Base-by-base conservation (phyloP, 768 basidiomycete species). In the Mycena amicta region DNA sequence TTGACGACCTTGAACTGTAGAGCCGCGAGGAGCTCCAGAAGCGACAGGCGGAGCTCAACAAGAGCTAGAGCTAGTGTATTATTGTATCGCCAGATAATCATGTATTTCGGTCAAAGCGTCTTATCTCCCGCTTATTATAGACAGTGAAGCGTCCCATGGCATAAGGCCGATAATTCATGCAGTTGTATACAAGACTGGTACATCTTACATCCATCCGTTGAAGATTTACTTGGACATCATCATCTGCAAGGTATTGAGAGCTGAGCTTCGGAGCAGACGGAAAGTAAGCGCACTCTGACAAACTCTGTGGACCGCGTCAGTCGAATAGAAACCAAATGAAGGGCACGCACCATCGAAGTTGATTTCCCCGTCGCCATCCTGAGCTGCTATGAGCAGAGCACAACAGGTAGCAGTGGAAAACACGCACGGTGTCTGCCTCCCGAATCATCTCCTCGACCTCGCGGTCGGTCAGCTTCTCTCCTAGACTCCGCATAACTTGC, bases 391-490 rank as follows among this genome's bases (percentile, higher is more conserved):
- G 8, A 16, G 2, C 16, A 46, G 27, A 16, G 15, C 13, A 37
- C 0, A 49, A 4, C 43, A 33, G 20, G 13, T n/a, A 29, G 89
- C 86, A 40, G 39, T 40, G 15, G 26, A 23, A 2, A n/a, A 12
- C n/a, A 61, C 62, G 52, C 50, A 63, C 62, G 25, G 66, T 55
- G 62, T 96, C 94, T 28, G 94, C 94, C 75, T 94, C 94, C 47
- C 88, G 82, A 70, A 95, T 96, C 94, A 96, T 95, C 75, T 90
- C 87, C 53, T 88, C 84, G 56, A 95, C 85, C 76, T 95, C 93
- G 13, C 70, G 77, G 56, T 92, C 87, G 11, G 88, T 82, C 62
- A 95, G 76, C 68, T 86, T 85, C 76, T 93, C 92, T 90, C 93
- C 90, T 57, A 97, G 81, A 71, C 86, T 93, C 62, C 83, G 89